Percentiles rank a stretch among this genome's conserved stretches.
Conservation (phyloP, 768 basidiomycete species). For the Cystofilobasidium bisporidii region DNA sequence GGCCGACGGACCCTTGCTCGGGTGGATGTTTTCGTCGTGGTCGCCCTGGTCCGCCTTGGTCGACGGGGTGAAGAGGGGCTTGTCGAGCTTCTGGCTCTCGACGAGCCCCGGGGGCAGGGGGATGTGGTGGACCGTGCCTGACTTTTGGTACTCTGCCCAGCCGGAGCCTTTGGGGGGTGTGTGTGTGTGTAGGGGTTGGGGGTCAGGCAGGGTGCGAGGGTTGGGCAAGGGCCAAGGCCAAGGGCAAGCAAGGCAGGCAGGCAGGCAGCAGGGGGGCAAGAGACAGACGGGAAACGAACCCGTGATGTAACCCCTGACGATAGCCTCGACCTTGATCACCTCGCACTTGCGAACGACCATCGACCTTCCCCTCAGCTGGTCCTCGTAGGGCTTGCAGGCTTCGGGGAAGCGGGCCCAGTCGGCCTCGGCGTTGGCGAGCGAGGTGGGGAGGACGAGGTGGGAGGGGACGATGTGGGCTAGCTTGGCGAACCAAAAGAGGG, state of each 20-base stretch:
- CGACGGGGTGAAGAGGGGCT: slow-evolving; percentile 87
- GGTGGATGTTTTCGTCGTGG: slow-evolving; percentile 94
- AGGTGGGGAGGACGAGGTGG: slow-evolving; percentile 64
- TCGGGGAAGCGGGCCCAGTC: slow-evolving; percentile 61
- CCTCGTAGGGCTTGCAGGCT: slow-evolving; percentile 61
- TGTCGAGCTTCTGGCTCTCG: slow-evolving; percentile 73
- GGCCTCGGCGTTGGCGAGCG: slow-evolving; percentile 8
- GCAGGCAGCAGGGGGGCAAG: too few species aligned
- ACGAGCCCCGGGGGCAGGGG: slow-evolving; percentile 59
- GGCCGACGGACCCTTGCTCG: slow-evolving; percentile 54
- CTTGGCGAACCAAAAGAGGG: slow-evolving; percentile 89
- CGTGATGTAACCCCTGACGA: slow-evolving; percentile 93
- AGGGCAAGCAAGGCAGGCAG: not conserved
- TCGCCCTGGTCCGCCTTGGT: slow-evolving; percentile 90
- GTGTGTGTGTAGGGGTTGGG: too few species aligned
- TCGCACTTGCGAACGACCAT: slow-evolving; percentile 88
- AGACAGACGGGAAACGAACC: too few species aligned
- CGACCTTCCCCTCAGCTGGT: slow-evolving; percentile 67
- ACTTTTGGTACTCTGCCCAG: slow-evolving; percentile 85
- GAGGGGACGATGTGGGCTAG: slow-evolving; percentile 71
- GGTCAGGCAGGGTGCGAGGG: too few species aligned
- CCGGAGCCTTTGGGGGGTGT: too few species aligned
- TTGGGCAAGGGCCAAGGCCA: not conserved
- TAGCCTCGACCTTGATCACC: slow-evolving; percentile 85
- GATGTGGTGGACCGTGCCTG: slow-evolving; percentile 80